Percentiles rank a stretch among this genome's conserved stretches.
phyloP scores from a whole-genome alignment of 805 yeast species.

The Ogataea trehaloabstinens region DNA sequence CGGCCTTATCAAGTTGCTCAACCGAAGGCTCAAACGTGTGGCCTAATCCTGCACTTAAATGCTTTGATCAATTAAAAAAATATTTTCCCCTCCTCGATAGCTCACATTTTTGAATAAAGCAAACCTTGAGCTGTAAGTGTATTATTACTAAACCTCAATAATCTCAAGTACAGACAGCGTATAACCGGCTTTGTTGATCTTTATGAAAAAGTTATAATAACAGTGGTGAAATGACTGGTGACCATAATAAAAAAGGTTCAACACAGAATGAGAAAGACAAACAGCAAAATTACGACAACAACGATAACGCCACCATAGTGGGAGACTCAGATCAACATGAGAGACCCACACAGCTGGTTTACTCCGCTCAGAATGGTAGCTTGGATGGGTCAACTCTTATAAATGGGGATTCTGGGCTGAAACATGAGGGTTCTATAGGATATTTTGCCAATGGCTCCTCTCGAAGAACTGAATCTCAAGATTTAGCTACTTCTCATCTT shows the following conservation, averaged over 20 bases:
- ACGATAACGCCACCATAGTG: slow-evolving; percentile 24
- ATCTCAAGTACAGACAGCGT: too few relatives aligned
- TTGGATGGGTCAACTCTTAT: slow-evolving; percentile 30
- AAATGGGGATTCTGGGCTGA: slow-evolving; percentile 19
- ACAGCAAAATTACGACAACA: slow-evolving; percentile 9
- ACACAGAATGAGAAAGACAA: neutral
- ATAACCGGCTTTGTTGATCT: too few relatives aligned
- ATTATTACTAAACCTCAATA: too few relatives aligned
- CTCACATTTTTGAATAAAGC: too few relatives aligned
- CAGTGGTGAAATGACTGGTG: neutral
- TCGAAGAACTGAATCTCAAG: slow-evolving; percentile 24
- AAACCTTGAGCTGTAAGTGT: too few relatives aligned
- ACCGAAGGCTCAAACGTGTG: too few relatives aligned
- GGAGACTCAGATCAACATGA: slow-evolving; percentile 9
- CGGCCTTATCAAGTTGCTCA: too few relatives aligned
- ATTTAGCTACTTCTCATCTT: slow-evolving; percentile 43
- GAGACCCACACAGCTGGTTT: slow-evolving; percentile 20
- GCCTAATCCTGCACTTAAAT: too few relatives aligned
- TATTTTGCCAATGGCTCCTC: slow-evolving; percentile 9
- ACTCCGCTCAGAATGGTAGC: slow-evolving; percentile 17
- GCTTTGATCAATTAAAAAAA: too few relatives aligned
- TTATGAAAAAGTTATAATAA: too few relatives aligned
- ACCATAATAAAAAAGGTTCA: neutral
- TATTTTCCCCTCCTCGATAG: too few relatives aligned
- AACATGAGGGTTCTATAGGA: slow-evolving; percentile 9